Base-by-base conservation (phyloP, 805 yeast species). In the Candida quercuum region DNA sequence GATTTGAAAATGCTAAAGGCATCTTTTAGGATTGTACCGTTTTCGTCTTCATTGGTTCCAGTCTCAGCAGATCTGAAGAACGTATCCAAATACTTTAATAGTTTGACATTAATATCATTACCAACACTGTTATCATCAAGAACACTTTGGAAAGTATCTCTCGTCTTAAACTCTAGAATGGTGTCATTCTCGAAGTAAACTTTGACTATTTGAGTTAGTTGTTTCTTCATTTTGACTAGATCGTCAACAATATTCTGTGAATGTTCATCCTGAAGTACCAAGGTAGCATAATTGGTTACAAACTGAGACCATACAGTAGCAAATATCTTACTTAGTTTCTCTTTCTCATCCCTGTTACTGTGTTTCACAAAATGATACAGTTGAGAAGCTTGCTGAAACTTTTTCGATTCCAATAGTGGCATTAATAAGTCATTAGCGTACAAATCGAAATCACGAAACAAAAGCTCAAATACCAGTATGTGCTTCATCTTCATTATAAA, bases 81-180 rank as follows among this genome's bases (percentile, higher is more conserved):
- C 1, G 37, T n/a, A 28, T 54, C 56, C 17, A 51, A 41, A 30
- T 38, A 48, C 14, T 33, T 40, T 16, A 42, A 27, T 3, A 52
- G 34, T 31, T 38, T 43, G 6, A 34, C 33, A 33, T 43, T 42
- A 23, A 49, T 40, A 7, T 22, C 14, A 2, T 27, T 13, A 5
- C 36, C n/a, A 6, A 32, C 34, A 4, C 24, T 39, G 1, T 44
- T 26, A 1, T 39, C 23, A n/a, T 31, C 32, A 5, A 53, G 13
- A 1, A 47, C 43, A 0, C 25, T n/a, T 28, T 48, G 51, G 28
- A 52, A 48, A 1, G 53, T 38, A 1, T 49, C 51, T 33, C 54
- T 39, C 1, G 45, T 33, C 30, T 40, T 51, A n/a, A 38, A 43
- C n/a, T 47, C 50, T 30, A 49, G 33, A 19, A 36, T 40, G 3